Percentiles rank a stretch among this genome's conserved stretches.
These are phyloP conservation scores for Calonectria crousiana DNA, from an alignment of 2,329 filamentous ascomycete species.

Conservation along the genomic window DNA sequence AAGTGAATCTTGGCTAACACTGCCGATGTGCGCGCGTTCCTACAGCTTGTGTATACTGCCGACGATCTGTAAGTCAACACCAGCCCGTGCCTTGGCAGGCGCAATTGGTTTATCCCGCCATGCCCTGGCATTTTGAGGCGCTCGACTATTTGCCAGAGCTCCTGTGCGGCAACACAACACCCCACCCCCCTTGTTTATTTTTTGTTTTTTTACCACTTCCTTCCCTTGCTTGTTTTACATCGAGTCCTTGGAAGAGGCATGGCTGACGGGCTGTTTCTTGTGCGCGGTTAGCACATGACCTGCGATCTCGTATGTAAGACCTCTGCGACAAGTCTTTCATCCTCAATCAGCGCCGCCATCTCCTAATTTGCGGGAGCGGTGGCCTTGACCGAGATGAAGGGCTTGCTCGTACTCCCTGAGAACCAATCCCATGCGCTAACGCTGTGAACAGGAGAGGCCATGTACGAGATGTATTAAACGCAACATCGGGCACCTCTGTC, in stretches of 20 bases:
- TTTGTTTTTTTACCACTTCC: conserved; percentile 11
- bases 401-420: conserved; percentile 27
- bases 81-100: conserved; percentile 41
- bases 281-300: conserved; percentile 80
- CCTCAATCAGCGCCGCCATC: conserved; percentile 16
- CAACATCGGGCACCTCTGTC: conserved; percentile 98
- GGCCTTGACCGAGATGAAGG: conserved; percentile 27
- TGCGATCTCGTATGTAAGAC: conserved; percentile 83
- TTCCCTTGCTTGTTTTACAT: conserved; percentile 28
- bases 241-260: conserved; percentile 32
- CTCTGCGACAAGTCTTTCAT: conserved; percentile 25
- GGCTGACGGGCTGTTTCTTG: conserved; percentile 43
- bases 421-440: conserved; percentile 41
- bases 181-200: conserved; percentile 22
- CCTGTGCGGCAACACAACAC: conserved; percentile 34
- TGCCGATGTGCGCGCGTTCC: conserved; percentile 36
- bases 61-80: conserved; percentile 82
- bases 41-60: conserved; percentile 87
- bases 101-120: conserved; percentile 36
- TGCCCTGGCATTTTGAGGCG: conserved; percentile 32
- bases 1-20: conserved; percentile 51
- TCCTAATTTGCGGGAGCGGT: conserved; percentile 24
- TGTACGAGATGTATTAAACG: conserved; percentile 98
- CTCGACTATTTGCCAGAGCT: conserved; percentile 29
- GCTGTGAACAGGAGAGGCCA: conserved; percentile 79